Conservation (phyloP, 352 stramenopile species). For the Phytopythium helicoides region DNA sequence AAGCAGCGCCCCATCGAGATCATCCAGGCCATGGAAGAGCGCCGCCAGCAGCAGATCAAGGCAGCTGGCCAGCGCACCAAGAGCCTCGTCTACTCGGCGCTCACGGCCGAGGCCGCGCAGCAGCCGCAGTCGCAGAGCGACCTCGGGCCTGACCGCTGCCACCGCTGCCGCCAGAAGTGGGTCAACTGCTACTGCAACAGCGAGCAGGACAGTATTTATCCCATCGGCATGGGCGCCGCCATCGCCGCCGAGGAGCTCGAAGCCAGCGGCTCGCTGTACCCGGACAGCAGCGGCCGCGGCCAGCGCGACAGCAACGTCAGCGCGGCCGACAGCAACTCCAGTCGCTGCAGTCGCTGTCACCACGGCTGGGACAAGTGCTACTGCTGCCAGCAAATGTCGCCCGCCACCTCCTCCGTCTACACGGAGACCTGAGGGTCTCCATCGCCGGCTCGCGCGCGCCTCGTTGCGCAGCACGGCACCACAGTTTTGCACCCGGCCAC, state of each 20-base stretch:
- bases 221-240: slow-evolving; percentile 23
- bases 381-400: slow-evolving; percentile 72
- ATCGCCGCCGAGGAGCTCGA: slow-evolving; percentile 8
- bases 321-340: slow-evolving; percentile 48
- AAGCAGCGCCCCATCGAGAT: slow-evolving; percentile 63
- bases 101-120: slow-evolving; percentile 30
- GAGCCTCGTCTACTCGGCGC: slow-evolving; percentile 35
- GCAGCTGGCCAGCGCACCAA: slow-evolving; percentile 55
- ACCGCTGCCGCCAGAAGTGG: slow-evolving; percentile 80
- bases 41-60: slow-evolving; percentile 69
- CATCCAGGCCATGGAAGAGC: slow-evolving; percentile 67
- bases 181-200: slow-evolving; percentile 88
- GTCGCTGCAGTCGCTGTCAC: slow-evolving; percentile 59
- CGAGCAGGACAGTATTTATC: slow-evolving; percentile 68
- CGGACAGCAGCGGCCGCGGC: slow-evolving; percentile 2
- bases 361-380: slow-evolving; percentile 73
- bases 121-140: slow-evolving; percentile 31
- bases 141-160: slow-evolving; percentile 70
- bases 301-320: slow-evolving; percentile 37
- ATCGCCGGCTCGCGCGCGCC: too few relatives aligned
- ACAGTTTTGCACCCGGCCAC: too few relatives aligned
- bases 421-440: slow-evolving; percentile 55
- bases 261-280: slow-evolving; percentile 4
- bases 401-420: slow-evolving; percentile 59
- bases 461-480: too few relatives aligned